These are phyloP conservation scores for Diaporthe velutina DNA, from an alignment of 2,329 filamentous ascomycete species.

Conservation along the genomic window DNA sequence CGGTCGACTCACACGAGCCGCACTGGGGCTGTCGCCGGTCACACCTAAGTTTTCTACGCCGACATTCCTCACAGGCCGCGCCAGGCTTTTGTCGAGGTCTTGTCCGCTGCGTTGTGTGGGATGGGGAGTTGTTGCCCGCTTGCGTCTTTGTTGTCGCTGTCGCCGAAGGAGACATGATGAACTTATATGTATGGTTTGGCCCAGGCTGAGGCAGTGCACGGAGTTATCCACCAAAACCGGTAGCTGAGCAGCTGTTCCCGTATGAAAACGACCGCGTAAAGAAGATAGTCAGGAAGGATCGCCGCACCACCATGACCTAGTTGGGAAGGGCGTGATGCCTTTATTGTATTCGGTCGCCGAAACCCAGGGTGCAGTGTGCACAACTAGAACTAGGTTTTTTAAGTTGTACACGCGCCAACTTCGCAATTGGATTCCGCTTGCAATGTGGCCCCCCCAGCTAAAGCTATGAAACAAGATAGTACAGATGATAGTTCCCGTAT, in stretches of 20 bases:
- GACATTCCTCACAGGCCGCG: constrained; percentile 29
- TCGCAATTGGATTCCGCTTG: constrained; percentile 18
- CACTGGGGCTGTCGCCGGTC: constrained; percentile 37
- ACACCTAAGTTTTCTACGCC: constrained; percentile 31
- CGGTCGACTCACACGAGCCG: constrained; percentile 15
- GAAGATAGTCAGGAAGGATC: constrained; percentile 20
- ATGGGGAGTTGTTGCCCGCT: neutral
- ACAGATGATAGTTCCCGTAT: constrained; percentile 31
- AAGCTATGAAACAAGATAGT: constrained; percentile 20
- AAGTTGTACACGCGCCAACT: neutral
- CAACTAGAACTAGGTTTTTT: too few relatives aligned
- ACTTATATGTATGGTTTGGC: neutral
- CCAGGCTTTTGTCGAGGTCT: constrained; percentile 21
- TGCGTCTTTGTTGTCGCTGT: constrained; percentile 8
- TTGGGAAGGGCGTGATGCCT: constrained; percentile 26
- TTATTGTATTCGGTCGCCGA: constrained; percentile 27
- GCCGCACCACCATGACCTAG: constrained; percentile 8
- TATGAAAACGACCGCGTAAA: neutral
- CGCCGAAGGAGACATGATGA: constrained; percentile 9
- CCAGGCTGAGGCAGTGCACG: constrained; percentile 12
- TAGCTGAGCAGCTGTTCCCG: constrained; percentile 9
- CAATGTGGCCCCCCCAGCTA: neutral
- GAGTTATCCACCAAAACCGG: constrained; percentile 18
- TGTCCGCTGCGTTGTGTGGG: constrained; percentile 19
- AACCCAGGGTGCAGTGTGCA: neutral